A percentile compares a stretch with the other conserved stretches of the same genome.
These are phyloP conservation scores for Rhizopogon vinicolor DNA, from an alignment of 768 basidiomycete species.

Conservation along the genomic window DNA sequence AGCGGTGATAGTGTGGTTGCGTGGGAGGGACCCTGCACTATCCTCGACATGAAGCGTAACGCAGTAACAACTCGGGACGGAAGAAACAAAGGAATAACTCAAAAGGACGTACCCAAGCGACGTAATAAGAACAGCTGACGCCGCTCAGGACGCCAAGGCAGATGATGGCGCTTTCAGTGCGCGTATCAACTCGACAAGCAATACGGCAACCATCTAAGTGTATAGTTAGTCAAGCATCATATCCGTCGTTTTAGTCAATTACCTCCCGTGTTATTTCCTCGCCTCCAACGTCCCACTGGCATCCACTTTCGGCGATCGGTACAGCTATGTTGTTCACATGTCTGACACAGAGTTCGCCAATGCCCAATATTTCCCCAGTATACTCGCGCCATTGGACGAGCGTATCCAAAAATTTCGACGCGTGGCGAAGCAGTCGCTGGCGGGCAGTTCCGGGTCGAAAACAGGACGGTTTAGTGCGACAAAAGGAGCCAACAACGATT, in stretches of 20 bases:
- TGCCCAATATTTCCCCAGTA: conserved; percentile 52
- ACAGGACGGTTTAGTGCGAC: conserved; percentile 36
- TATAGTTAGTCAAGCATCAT: neutral
- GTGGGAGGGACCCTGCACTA: conserved; percentile 29
- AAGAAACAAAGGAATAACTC: neutral
- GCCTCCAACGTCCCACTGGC: conserved; percentile 91
- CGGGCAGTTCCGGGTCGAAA: conserved; percentile 82
- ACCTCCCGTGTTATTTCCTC: conserved; percentile 61
- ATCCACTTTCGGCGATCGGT: conserved; percentile 67
- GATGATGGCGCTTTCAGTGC: conserved; percentile 12
- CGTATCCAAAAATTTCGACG: conserved; percentile 70
- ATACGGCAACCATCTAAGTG: conserved; percentile 16
- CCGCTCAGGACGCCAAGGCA: conserved; percentile 5
- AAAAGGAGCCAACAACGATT: conserved; percentile 47
- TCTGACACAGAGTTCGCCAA: conserved; percentile 49
- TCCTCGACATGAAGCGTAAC: conserved; percentile 24
- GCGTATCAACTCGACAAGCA: conserved; percentile 22
- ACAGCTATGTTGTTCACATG: conserved; percentile 58
- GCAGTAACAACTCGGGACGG: conserved; percentile 15
- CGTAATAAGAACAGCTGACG: conserved; percentile 6
- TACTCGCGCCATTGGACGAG: conserved; percentile 75
- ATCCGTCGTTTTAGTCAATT: conserved; percentile 9
- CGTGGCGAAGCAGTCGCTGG: conserved; percentile 58
- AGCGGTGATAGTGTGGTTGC: conserved; percentile 35
- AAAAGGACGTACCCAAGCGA: conserved; percentile 1